phyloP scores from a whole-genome alignment of 345 rosid species.

The Euphorbia tirucalli region DNA sequence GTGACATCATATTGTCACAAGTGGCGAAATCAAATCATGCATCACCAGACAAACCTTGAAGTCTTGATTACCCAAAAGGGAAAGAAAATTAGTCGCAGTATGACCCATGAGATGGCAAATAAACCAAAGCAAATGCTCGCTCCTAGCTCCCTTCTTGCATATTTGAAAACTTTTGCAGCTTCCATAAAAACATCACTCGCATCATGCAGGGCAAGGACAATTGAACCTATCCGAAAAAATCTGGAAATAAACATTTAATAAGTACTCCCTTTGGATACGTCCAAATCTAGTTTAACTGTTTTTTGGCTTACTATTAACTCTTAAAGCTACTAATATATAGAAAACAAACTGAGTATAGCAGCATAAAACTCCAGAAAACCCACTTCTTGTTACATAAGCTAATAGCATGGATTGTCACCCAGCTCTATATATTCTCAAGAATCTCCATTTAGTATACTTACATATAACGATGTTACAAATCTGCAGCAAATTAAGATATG shows the following conservation, averaged over 20 bases:
- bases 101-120: slow-evolving; percentile 90
- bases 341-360: neutral
- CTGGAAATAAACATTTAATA: slow-evolving; percentile 31
- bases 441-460: slow-evolving; percentile 1
- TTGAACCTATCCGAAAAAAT: slow-evolving; percentile 77
- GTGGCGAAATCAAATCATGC: slow-evolving; percentile 13
- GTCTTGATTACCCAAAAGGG: slow-evolving; percentile 85
- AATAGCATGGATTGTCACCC: no score
- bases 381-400: no score
- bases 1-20: neutral
- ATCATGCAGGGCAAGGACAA: slow-evolving; percentile 87
- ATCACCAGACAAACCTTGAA: slow-evolving; percentile 55
- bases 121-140: slow-evolving; percentile 92
- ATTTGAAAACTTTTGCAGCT: slow-evolving; percentile 89
- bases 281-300: neutral
- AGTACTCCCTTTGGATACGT: neutral
- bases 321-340: neutral
- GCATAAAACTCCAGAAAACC: no score
- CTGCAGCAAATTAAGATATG: neutral
- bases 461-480: neutral
- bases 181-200: slow-evolving; percentile 89
- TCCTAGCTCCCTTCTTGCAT: slow-evolving; percentile 77
- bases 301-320: neutral
- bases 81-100: slow-evolving; percentile 77
- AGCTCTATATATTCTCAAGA: neutral